phyloP scores from a whole-genome alignment of 2,329 filamentous ascomycete genomes.

The Capronia epimyces region DNA sequence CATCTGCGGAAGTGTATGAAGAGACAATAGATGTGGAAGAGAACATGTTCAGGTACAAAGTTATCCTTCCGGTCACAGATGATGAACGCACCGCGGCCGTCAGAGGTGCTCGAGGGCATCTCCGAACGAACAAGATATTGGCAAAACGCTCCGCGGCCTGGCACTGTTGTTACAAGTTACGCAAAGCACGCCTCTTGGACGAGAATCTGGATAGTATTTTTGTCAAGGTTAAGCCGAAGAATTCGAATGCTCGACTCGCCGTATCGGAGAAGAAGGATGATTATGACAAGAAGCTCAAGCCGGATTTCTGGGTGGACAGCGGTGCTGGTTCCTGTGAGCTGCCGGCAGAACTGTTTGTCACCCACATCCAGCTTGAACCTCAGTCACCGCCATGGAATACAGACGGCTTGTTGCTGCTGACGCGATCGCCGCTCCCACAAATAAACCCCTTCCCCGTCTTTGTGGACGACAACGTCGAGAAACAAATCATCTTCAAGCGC shows the following conservation, averaged over 20 bases:
- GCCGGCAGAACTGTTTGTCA: conserved; percentile 14
- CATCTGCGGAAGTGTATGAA: conserved; percentile 39
- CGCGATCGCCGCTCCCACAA: conserved; percentile 57
- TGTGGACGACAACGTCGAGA: conserved; percentile 59
- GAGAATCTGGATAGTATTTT: conserved; percentile 68
- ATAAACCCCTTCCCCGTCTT: conserved; percentile 67
- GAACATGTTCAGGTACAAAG: conserved; percentile 63
- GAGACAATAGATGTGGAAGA: conserved; percentile 39
- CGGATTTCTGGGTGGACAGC: conserved; percentile 59
- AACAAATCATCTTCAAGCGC: conserved; percentile 50
- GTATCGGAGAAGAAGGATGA: conserved; percentile 66
- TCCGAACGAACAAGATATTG: conserved; percentile 63
- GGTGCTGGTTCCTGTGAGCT: conserved; percentile 6
- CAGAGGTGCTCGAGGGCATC: conserved; percentile 57
- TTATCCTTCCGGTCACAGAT: conserved; percentile 61
- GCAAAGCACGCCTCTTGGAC: conserved; percentile 63
- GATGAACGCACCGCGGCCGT: conserved; percentile 56
- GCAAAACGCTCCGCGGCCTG: conserved; percentile 90
- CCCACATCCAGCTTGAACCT: conserved; percentile 8
- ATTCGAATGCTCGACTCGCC: conserved; percentile 82
- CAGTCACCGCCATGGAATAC: conserved; percentile 1
- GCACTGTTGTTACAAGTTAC: conserved; percentile 67
- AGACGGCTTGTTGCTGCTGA: conserved; percentile 64
- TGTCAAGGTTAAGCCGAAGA: conserved; percentile 64
- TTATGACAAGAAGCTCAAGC: conserved; percentile 76